Percentiles rank a stretch among this genome's conserved stretches.
Evolutionary conservation across 1,284 basidiomycete genomes (phyloP).

Genomic region (Agroathelia rolfsii): DNA sequence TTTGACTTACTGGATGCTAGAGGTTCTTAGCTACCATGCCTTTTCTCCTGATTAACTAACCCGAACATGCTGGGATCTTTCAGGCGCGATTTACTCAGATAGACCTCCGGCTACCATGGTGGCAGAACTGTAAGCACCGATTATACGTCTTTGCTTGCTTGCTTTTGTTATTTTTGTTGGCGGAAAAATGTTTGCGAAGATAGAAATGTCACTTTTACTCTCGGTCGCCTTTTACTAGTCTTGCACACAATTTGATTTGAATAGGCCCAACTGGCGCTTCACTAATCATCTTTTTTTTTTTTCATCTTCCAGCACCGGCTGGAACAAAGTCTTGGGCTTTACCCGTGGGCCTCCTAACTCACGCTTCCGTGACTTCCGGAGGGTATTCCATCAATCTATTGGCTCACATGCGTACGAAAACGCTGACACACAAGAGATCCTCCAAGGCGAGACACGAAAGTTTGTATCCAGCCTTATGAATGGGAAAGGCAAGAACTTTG

Average conservation of each 20-base stretch:
- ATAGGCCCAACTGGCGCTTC: too few relatives aligned
- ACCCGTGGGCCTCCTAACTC: slow-evolving; percentile 22
- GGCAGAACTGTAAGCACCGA: slow-evolving; percentile 28
- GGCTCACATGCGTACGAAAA: slow-evolving; percentile 24
- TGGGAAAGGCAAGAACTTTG: too few relatives aligned
- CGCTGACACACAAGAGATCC: slow-evolving; percentile 15
- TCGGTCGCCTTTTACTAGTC: too few relatives aligned
- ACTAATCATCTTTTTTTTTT: too few relatives aligned
- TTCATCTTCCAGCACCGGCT: slow-evolving; percentile 35
- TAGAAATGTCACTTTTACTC: neutral
- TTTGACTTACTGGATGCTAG: too few relatives aligned
- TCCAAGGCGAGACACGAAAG: slow-evolving; percentile 20
- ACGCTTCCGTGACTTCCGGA: slow-evolving; percentile 30
- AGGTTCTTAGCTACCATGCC: too few relatives aligned
- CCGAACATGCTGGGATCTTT: too few relatives aligned
- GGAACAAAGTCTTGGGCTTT: slow-evolving; percentile 32
- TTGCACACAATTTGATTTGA: too few relatives aligned
- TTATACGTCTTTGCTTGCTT: too few relatives aligned
- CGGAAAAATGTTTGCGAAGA: neutral
- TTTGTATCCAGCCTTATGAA: too few relatives aligned
- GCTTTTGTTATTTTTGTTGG: too few relatives aligned
- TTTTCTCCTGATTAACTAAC: too few relatives aligned
- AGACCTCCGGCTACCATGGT: slow-evolving; percentile 31
- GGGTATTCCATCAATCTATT: slow-evolving; percentile 29
- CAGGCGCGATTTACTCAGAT: slow-evolving; percentile 36